Conservation (phyloP, 192 early-diverging fungal genomes). For the Mortierella alpina region DNA sequence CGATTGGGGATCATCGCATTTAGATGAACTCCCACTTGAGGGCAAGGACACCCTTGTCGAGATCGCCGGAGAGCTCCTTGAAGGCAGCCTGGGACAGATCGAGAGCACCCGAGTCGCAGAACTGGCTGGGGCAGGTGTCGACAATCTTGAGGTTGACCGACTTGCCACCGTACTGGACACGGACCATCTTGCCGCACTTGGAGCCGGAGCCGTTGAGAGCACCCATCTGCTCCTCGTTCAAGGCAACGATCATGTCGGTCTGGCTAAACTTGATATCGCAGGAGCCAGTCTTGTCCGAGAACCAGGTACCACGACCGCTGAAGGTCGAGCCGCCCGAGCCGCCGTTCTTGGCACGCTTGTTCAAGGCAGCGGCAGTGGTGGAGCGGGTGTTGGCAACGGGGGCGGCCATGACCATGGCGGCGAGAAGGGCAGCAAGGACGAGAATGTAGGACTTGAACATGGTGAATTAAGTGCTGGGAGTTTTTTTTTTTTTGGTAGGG, state of each 20-base stretch:
- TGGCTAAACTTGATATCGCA: constrained; percentile 18
- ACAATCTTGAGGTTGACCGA: constrained; percentile 17
- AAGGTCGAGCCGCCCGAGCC: neutral
- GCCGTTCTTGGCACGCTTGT: neutral
- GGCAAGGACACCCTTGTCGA: constrained; percentile 1
- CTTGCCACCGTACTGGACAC: constrained; percentile 16
- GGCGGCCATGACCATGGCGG: constrained; percentile 7
- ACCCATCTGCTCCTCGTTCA: constrained; percentile 31
- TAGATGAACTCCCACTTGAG: constrained; percentile 28
- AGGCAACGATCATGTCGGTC: constrained; percentile 18
- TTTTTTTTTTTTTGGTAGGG: neutral
- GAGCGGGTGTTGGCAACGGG: neutral
- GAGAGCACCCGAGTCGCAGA: constrained; percentile 13
- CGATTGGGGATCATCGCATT: neutral
- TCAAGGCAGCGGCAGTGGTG: neutral
- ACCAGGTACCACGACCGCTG: constrained; percentile 27
- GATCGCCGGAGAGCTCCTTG: constrained; percentile 14
- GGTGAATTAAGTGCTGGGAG: neutral
- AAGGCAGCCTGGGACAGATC: constrained; percentile 29
- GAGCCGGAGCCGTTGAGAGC: constrained; percentile 17
- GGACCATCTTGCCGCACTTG: constrained; percentile 15
- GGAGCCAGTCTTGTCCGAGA: constrained; percentile 20
- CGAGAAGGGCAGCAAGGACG: constrained; percentile 3
- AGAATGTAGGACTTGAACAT: constrained; percentile 17
- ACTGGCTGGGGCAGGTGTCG: constrained; percentile 29